Evolutionary conservation across 1,284 basidiomycete species (phyloP).

Genomic region (Cutaneotrichosporon spelunceum): DNA sequence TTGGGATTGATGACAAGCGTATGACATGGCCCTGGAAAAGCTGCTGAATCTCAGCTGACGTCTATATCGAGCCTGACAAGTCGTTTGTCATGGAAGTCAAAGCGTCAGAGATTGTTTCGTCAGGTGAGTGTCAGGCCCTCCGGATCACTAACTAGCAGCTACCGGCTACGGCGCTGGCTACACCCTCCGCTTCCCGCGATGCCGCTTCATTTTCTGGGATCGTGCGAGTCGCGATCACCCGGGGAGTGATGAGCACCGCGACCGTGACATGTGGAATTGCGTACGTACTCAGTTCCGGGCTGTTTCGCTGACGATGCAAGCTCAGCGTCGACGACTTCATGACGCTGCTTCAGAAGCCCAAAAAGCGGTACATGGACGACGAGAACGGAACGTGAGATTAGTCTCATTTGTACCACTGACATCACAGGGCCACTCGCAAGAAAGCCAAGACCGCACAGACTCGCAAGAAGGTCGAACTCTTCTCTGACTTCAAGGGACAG

Average conservation of each 20-base stretch:
- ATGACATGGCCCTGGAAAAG: constrained; percentile 4
- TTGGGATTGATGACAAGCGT: constrained; percentile 51
- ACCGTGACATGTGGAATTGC: constrained; percentile 50
- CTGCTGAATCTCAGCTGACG: constrained; percentile 47
- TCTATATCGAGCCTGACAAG: constrained; percentile 52
- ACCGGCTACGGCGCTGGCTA: constrained; percentile 42
- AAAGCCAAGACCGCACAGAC: constrained; percentile 28
- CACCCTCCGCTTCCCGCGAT: constrained; percentile 76
- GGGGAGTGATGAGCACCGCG: constrained; percentile 32
- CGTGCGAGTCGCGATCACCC: constrained; percentile 39
- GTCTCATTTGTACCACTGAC: neutral
- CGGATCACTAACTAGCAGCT: constrained; percentile 38
- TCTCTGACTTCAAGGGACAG: constrained; percentile 64
- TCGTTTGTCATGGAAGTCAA: constrained; percentile 74
- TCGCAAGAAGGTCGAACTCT: constrained; percentile 57
- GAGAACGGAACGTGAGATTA: constrained; percentile 38
- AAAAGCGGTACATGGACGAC: constrained; percentile 43
- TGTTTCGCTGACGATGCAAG: constrained; percentile 17
- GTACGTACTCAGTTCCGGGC: constrained; percentile 25
- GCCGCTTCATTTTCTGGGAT: constrained; percentile 64
- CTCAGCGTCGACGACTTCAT: constrained; percentile 45
- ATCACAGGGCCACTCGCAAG: constrained; percentile 26
- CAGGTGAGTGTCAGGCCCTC: constrained; percentile 56
- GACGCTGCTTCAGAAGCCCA: constrained; percentile 36
- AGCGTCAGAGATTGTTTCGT: constrained; percentile 75